Evolutionary conservation across 139 green algal genomes (phyloP), one percentile per base, ranked within the genome.

Genomic region (Bryopsis sp.): DNA sequence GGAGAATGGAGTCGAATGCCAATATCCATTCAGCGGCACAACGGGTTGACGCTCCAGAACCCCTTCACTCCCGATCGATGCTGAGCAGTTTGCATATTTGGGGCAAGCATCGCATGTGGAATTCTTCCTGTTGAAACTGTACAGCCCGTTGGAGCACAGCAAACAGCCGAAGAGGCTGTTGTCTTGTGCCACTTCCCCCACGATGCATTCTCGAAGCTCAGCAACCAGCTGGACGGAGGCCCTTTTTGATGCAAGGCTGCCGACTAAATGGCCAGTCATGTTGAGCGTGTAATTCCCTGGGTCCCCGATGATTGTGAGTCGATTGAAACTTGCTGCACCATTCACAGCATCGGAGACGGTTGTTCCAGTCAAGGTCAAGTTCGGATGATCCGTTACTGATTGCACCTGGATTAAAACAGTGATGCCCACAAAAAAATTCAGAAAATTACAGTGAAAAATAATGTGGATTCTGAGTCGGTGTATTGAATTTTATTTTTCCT

Each of bases 1-100:
- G 11, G 62, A 69, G 37, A 69, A 54, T 34, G 62, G 62, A 32
- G 24, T 58, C 31, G 62, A 69, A 22, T 69, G 62, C 62, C 62
- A 69, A 37, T 69, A 69, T n/a, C 37, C 37, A 11, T 8, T 8
- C 43, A 31, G 19, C 3, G 62, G 62, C 7, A 54, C 15, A 35
- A 69, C 8, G 43, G 43, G 15, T n/a, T n/a, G n/a, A n/a, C n/a
- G n/a, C n/a, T n/a, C n/a, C n/a, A n/a, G n/a, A n/a, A n/a, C n/a
- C n/a, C n/a, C n/a, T n/a, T n/a, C n/a, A n/a, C n/a, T n/a, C 26
- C 32, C 39, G 22, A 36, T 19, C 26, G 8, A 8, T 35, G 35
- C 62, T 28, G 19, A n/a, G 32, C 62, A 69, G 7, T 31, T 57
- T 11, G 62, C 62, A 35, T 69, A 8, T 8, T 35, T 37, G 3